Evolutionary conservation across 2,329 filamentous ascomycete species (phyloP).

Genomic region (Hymenotorrendiella dingleyae): DNA sequence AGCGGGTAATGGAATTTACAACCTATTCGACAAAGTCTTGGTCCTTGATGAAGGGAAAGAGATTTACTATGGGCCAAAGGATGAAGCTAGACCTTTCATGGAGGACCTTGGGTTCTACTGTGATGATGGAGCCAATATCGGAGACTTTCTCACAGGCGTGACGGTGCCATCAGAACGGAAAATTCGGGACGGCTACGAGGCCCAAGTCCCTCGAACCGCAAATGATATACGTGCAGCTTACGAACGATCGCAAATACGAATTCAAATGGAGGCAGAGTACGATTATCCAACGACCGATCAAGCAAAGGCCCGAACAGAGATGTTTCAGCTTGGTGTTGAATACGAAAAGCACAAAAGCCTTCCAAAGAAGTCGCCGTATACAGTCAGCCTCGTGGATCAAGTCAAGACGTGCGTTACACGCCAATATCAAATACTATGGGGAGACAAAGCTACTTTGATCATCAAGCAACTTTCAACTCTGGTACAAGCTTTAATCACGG

Average conservation of each 20-base stretch:
- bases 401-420: conserved; percentile 50
- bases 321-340: conserved; percentile 48
- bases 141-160: conserved; percentile 56
- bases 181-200: conserved; percentile 41
- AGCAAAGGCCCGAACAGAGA: conserved; percentile 38
- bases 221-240: conserved; percentile 43
- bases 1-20: conserved; percentile 63
- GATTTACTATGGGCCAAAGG: conserved; percentile 57
- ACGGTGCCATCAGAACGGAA: conserved; percentile 55
- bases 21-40: conserved; percentile 65
- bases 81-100: conserved; percentile 58
- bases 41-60: conserved; percentile 61
- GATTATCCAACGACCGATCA: conserved; percentile 46
- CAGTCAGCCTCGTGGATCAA: conserved; percentile 48
- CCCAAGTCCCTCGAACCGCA: conserved; percentile 41
- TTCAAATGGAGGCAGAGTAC: conserved; percentile 49
- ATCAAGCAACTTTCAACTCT: conserved; percentile 56
- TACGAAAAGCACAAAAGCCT: conserved; percentile 51
- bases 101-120: conserved; percentile 59
- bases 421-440: conserved; percentile 61
- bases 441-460: conserved; percentile 57
- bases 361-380: conserved; percentile 48
- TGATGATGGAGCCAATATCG: conserved; percentile 55
- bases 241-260: conserved; percentile 44
- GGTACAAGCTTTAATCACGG: conserved; percentile 54